These are phyloP conservation scores for Oryza punctata DNA, from an alignment of 176 grass and related monocot genomes.

Conservation along the genomic window DNA sequence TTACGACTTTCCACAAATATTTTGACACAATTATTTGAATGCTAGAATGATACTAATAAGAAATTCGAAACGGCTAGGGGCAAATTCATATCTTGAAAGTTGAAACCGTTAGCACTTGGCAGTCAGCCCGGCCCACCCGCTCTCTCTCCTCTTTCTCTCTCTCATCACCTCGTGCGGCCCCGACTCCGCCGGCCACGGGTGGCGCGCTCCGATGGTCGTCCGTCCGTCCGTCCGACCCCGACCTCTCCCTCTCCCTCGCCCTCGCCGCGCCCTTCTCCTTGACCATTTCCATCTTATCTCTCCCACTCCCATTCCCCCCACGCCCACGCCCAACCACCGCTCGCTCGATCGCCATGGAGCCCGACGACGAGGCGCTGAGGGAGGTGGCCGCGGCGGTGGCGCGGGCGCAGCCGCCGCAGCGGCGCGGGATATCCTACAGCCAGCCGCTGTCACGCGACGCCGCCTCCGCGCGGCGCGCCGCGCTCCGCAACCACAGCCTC, in stretches of 20 bases:
- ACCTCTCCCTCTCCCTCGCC: constrained; percentile 48
- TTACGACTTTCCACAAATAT: too few relatives aligned
- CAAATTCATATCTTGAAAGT: too few relatives aligned
- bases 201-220: constrained; percentile 23
- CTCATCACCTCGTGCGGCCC: neutral
- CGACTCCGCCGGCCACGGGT: constrained; percentile 42
- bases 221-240: constrained; percentile 15
- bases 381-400: constrained; percentile 34
- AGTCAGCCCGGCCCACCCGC: neutral
- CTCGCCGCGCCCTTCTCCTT: constrained; percentile 26
- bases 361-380: constrained; percentile 32
- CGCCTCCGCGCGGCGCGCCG: constrained; percentile 50
- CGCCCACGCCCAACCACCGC: neutral
- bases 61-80: too few relatives aligned
- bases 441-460: constrained; percentile 73
- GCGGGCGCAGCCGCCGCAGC: constrained; percentile 18
- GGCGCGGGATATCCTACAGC: constrained; percentile 80
- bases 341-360: constrained; percentile 39
- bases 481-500: constrained; percentile 75
- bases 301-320: constrained; percentile 29
- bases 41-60: too few relatives aligned
- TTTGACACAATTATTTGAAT: too few relatives aligned
- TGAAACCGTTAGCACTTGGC: neutral
- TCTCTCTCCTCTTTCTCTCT: neutral
- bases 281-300: constrained; percentile 56